These are phyloP conservation scores for Eleusine indica DNA, from an alignment of 176 grass and related monocot species.

Conservation along the genomic window DNA sequence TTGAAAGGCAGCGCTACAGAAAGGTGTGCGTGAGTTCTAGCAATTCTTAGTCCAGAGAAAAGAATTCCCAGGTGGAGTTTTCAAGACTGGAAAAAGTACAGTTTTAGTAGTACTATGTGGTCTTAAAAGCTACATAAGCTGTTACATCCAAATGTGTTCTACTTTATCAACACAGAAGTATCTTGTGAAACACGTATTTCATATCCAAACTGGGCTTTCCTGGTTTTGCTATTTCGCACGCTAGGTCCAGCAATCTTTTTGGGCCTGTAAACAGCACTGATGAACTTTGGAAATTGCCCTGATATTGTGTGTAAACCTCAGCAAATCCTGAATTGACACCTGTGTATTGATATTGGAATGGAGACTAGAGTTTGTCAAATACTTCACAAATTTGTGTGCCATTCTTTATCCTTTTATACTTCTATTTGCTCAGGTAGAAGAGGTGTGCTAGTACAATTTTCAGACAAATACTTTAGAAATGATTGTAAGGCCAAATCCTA, in stretches of 20 bases:
- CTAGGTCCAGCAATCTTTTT: background rate
- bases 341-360: background rate
- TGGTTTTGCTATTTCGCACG: background rate
- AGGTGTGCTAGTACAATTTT: background rate
- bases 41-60: background rate
- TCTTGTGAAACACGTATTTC: background rate
- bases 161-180: background rate
- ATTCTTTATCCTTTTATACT: background rate
- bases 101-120: no score
- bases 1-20: background rate
- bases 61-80: background rate
- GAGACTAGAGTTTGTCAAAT: constrained; percentile 10
- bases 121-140: no score
- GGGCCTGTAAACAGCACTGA: background rate
- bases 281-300: background rate
- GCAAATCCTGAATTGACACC: background rate
- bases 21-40: no score
- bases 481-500: background rate
- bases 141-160: background rate
- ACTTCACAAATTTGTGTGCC: background rate
- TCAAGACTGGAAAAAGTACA: no score
- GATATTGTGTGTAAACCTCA: background rate
- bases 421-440: background rate
- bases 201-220: background rate
- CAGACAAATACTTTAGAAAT: background rate